Base-by-base conservation (phyloP, 208 protist species). In the Tritrichomonas musculus region DNA sequence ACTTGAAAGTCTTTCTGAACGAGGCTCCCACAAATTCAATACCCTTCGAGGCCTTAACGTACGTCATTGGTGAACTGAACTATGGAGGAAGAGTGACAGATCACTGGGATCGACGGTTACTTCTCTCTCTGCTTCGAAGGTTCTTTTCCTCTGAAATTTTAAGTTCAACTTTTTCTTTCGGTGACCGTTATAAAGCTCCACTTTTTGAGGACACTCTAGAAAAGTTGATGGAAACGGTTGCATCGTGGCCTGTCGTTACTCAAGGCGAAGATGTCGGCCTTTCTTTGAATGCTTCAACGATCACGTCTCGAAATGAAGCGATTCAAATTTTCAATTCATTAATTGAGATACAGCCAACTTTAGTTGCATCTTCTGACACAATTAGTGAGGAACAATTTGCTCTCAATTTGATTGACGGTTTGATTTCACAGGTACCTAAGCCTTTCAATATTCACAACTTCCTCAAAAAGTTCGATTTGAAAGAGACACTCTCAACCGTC, bases 71-170 rank as follows among this genome's bases (percentile, higher is more conserved):
- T 50, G 96, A 99, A 94, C 98, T 99, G 94, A 98, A 98, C 96
- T 99, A 99, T 95, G 98, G 98, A 92, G 98, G 98, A n/a, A 97
- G 98, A 84, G 98, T 99, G 13, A 99, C 98, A 22, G 98, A 99
- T 96, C 96, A 97, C 65, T 97, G 97, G 94, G 98, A 99, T 94
- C 94, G 97, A 80, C 96, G 97, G 84, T 97, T 95, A 36, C 94
- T 99, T 66, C 95, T 97, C 77, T 97, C 96, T 0, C 97, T 98
- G 94, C 95, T 99, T n/a, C 22, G 92, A 55, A 65, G 66, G 41
- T 64, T 47, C 13, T 75, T 84, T 44, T 55, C 25, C 5, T 30
- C 60, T 33, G 44, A 60, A 49, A 88, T 60, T 20, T 57, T 47
- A 2, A 5, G 9, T 33, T 57, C 77, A 1, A 88, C 44, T 11